Evolutionary conservation across 495 filamentous ascomycete genomes (phyloP).

Genomic region (Penicillium daleae): DNA sequence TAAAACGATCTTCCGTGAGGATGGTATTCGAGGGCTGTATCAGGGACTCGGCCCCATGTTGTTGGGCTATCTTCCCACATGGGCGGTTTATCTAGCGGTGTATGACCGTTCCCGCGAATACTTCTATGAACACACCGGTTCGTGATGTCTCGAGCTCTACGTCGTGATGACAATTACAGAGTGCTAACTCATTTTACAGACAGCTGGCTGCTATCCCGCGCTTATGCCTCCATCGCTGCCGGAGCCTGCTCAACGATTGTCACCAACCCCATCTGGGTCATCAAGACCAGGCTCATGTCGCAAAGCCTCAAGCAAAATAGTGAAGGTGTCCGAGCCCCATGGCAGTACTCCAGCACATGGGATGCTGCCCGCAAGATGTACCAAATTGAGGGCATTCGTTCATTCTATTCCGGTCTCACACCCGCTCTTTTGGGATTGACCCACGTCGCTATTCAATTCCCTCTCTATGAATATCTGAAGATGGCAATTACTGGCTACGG

Average conservation of each 20-base stretch:
- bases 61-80: constrained; percentile 93
- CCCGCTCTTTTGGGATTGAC: constrained; percentile 90
- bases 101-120: constrained; percentile 86
- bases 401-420: constrained; percentile 94
- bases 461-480: constrained; percentile 92
- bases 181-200: constrained; percentile 38
- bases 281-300: constrained; percentile 97
- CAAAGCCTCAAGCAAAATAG: constrained; percentile 60
- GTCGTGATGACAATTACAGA: background rate
- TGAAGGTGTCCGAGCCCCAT: constrained; percentile 68
- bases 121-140: constrained; percentile 68
- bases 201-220: constrained; percentile 64
- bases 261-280: constrained; percentile 99
- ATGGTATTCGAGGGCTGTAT: constrained; percentile 90
- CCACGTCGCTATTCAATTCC: constrained; percentile 98
- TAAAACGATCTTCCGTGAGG: constrained; percentile 79
- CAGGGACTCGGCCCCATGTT: constrained; percentile 92
- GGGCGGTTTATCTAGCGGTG: constrained; percentile 96
- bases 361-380: constrained; percentile 98
- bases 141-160: constrained; percentile 26
- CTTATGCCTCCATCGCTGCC: constrained; percentile 82
- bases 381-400: constrained; percentile 76
- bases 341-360: constrained; percentile 84
- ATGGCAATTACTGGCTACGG: constrained; percentile 83
- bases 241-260: constrained; percentile 90